These are phyloP conservation scores for Fomitiporia mediterranea DNA, from an alignment of 1,284 basidiomycete species.

Conservation along the genomic window DNA sequence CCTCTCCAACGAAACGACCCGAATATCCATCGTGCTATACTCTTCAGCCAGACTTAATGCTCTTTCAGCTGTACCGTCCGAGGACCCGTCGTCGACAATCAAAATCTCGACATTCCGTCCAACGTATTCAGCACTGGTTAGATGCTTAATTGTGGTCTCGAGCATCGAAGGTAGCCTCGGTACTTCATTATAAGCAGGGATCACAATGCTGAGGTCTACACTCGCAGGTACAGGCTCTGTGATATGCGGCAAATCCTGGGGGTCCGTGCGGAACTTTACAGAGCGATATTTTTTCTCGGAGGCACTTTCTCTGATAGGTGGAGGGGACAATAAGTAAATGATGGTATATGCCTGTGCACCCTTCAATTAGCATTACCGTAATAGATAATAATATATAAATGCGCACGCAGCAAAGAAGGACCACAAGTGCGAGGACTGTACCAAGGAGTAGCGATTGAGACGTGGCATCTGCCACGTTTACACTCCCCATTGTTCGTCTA, in stretches of 20 bases:
- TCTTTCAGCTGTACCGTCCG: constrained; percentile 64
- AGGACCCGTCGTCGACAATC: constrained; percentile 87
- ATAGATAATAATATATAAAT: neutral
- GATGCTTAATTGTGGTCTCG: constrained; percentile 61
- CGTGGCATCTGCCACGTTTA: neutral
- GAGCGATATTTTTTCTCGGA: constrained; percentile 67
- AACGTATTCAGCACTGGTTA: constrained; percentile 34
- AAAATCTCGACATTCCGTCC: constrained; percentile 70
- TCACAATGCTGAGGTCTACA: constrained; percentile 73
- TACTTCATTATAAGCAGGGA: constrained; percentile 90
- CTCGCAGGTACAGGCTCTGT: constrained; percentile 39
- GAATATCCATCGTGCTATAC: constrained; percentile 54
- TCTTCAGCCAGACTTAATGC: constrained; percentile 62
- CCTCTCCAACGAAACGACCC: constrained; percentile 71
- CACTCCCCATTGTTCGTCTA: no score
- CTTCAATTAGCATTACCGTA: neutral
- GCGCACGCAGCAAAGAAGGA: constrained; percentile 3
- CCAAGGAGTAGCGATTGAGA: neutral
- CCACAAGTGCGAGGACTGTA: neutral
- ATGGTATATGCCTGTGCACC: constrained; percentile 51
- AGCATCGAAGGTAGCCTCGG: constrained; percentile 81
- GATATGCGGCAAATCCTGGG: constrained; percentile 50
- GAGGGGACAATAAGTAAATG: constrained; percentile 65
- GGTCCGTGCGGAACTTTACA: constrained; percentile 41
- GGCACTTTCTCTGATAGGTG: constrained; percentile 53